phyloP scores from a whole-genome alignment of 1,284 basidiomycete genomes.

The Leccinum fallax region DNA sequence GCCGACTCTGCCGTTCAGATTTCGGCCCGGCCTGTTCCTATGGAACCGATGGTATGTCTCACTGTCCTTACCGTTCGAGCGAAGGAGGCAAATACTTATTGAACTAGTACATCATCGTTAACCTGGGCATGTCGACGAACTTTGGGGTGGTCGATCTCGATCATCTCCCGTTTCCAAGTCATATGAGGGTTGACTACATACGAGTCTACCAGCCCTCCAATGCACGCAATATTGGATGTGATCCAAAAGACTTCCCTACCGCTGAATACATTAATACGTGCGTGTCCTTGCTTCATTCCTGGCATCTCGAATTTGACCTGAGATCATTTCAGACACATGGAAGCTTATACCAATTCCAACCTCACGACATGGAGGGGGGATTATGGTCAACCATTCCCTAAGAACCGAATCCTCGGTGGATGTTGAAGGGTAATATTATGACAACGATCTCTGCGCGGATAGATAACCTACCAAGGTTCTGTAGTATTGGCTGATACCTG shows the following conservation, averaged over 20 bases:
- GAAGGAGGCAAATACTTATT: slow-evolving; percentile 1
- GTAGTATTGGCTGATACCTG: neutral
- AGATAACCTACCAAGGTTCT: neutral
- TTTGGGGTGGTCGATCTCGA: slow-evolving; percentile 58
- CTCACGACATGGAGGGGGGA: slow-evolving; percentile 43
- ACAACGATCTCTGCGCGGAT: neutral
- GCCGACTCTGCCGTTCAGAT: slow-evolving; percentile 60
- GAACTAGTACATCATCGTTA: slow-evolving; percentile 48
- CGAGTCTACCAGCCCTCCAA: slow-evolving; percentile 65
- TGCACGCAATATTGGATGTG: slow-evolving; percentile 67
- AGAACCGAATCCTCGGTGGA: slow-evolving; percentile 34
- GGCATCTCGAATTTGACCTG: neutral
- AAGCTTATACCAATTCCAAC: slow-evolving; percentile 46
- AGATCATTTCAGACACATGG: slow-evolving; percentile 32
- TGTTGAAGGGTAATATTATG: slow-evolving; percentile 23
- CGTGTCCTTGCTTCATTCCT: slow-evolving; percentile 21
- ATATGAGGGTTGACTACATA: slow-evolving; percentile 71
- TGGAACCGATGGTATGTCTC: slow-evolving; percentile 67
- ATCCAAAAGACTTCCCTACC: slow-evolving; percentile 70
- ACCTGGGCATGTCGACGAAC: slow-evolving; percentile 58
- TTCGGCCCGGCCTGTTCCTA: slow-evolving; percentile 61
- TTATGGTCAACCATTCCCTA: slow-evolving; percentile 36
- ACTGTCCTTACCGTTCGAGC: neutral
- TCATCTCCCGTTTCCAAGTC: slow-evolving; percentile 60
- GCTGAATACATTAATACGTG: slow-evolving; percentile 58